These are phyloP conservation scores for Pinus taeda DNA, from an alignment of 75 land plant genomes.

Conservation along the genomic window DNA sequence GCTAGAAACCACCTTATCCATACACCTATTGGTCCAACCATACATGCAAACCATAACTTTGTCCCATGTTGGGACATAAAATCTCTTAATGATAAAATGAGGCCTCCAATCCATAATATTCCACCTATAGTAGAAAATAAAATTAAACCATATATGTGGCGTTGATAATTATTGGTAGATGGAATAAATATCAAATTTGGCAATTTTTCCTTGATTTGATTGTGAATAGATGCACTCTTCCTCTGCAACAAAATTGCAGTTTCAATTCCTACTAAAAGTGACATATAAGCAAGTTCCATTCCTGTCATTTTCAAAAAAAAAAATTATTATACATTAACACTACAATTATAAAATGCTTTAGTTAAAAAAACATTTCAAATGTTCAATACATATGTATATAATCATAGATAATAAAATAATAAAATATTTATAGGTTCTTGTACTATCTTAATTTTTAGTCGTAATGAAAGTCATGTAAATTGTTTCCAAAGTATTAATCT, in stretches of 20 bases:
- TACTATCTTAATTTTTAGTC: too few relatives aligned
- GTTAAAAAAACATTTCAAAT: neutral
- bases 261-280: conserved; percentile 33
- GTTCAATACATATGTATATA: too few relatives aligned
- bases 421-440: too few relatives aligned
- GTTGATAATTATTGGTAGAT: conserved; percentile 13
- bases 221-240: neutral
- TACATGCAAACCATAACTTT: conserved; percentile 62
- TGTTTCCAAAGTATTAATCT: neutral
- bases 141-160: conserved; percentile 25
- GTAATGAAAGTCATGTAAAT: neutral
- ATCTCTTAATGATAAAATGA: conserved; percentile 13
- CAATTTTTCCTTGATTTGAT: neutral
- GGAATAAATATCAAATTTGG: neutral
- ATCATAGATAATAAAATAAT: too few relatives aligned
- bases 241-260: conserved; percentile 13
- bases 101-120: conserved; percentile 45
- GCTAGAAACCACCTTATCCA: conserved; percentile 87
- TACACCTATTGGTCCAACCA: conserved; percentile 82
- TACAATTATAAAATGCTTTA: neutral
- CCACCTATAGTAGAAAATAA: conserved; percentile 19
- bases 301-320: conserved; percentile 13
- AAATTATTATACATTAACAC: neutral
- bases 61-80: neutral
- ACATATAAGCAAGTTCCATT: conserved; percentile 25